Evolutionary conservation across 2,329 filamentous ascomycete genomes (phyloP), one percentile per base, ranked within the genome.

Genomic region (Ophiocordyceps sinensis): DNA sequence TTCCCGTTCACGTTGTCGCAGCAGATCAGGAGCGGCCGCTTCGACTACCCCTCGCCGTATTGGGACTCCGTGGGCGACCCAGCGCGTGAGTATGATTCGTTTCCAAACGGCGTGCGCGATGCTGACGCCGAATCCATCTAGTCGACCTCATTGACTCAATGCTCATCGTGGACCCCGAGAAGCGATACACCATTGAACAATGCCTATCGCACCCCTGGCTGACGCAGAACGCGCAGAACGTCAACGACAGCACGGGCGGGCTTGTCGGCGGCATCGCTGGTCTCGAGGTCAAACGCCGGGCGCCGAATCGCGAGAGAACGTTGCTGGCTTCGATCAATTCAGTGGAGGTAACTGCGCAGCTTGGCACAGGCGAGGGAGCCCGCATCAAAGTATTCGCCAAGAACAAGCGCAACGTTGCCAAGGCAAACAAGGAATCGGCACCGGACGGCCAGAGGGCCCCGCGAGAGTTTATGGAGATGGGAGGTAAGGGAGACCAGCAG

Each of bases 1-100:
- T 91, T 88, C 49, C 91, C 91, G 2, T 95, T 85, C 56, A 85
- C 74, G 0, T 69, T 96, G 36, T 83, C 82, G 2, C 82, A 94
- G 51, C 88, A 96, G 64, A 96, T 94, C 63, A 88, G 83, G 59
- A 74, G 76, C 59, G 91, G 85, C 14, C 75, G 79, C 17, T 98
- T 94, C 55, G 85, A 95, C 60, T 98, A 95, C 54, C 89, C 91
- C 1, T 93, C 86, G 2, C 91, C 91, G 0, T 96, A 96, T 61
- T 98, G 84, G 53, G 88, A 64, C 41, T 64, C 61, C 11, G 61
- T 64, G n/a, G 61, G 61, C 36, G 61, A 96, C 49, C 75, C 82
- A 41, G 91, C 89, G 8, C 69, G 72, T 76, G 62, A 65, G 72
- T 61, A 19, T 19, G 3, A 19, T 19, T 3, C 5, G 15, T 11